phyloP scores from a whole-genome alignment of 805 yeast genomes.

The Torulaspora quercuum region DNA sequence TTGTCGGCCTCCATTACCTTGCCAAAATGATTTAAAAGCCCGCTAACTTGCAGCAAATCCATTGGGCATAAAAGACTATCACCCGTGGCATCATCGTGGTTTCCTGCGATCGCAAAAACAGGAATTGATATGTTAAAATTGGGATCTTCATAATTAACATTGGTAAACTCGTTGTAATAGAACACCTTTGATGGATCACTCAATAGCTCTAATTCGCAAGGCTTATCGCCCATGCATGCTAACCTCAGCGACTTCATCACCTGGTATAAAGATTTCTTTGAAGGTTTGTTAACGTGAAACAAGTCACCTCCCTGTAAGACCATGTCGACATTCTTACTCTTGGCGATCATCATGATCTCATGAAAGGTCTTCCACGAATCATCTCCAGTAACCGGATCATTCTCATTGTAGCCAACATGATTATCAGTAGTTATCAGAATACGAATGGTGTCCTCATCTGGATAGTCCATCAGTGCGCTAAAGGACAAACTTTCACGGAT shows the following conservation, averaged over 20 bases:
- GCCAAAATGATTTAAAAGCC: slow-evolving; percentile 88
- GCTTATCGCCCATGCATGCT: slow-evolving; percentile 79
- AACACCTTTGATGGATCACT: slow-evolving; percentile 70
- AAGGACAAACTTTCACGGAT: background rate
- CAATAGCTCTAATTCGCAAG: slow-evolving; percentile 77
- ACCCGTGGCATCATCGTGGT: slow-evolving; percentile 96
- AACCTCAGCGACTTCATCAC: slow-evolving; percentile 68
- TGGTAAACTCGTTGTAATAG: slow-evolving; percentile 56
- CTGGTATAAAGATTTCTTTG: slow-evolving; percentile 79
- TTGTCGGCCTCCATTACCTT: slow-evolving; percentile 70
- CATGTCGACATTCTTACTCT: slow-evolving; percentile 74
- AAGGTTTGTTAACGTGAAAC: slow-evolving; percentile 86
- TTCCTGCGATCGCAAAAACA: slow-evolving; percentile 88
- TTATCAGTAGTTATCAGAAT: slow-evolving; percentile 89
- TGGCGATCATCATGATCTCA: slow-evolving; percentile 74
- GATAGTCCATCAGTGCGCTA: slow-evolving; percentile 23
- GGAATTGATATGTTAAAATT: slow-evolving; percentile 87
- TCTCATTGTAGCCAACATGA: slow-evolving; percentile 91
- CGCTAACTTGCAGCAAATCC: slow-evolving; percentile 77
- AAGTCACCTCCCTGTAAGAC: slow-evolving; percentile 89
- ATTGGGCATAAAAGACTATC: slow-evolving; percentile 76
- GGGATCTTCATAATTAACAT: slow-evolving; percentile 86
- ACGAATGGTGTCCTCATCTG: slow-evolving; percentile 57
- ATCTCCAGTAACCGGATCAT: slow-evolving; percentile 84
- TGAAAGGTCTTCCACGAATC: slow-evolving; percentile 87